Base-by-base conservation (phyloP, 768 basidiomycete genomes). In the Porphyrellus cyaneotinctus region DNA sequence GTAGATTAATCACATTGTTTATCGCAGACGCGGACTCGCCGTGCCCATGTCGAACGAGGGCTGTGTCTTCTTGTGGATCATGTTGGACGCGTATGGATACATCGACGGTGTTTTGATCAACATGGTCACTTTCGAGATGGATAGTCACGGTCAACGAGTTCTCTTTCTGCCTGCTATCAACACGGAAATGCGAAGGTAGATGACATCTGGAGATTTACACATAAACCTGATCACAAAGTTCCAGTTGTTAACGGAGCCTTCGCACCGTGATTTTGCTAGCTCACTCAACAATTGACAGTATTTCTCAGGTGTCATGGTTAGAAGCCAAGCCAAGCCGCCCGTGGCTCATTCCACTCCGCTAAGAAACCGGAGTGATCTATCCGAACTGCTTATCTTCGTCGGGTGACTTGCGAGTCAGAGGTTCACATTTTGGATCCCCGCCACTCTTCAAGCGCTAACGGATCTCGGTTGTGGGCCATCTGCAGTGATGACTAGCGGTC, bases 41-140 rank as follows among this genome's bases (percentile, higher is more conserved):
- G 42, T 56, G 10, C 59, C 59, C 6, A 49, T 36, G 9, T 22
- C 48, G 7, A 28, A 43, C 22, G 62, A 64, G 11, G 64, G 64
- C 4, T 65, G 62, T 37, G n/a, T 66, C 3, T 52, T 20, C 24
- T 54, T 62, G 11, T 65, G 64, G 64, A 20, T 50, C 13, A 35
- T 9, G 43, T 20, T 66, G 42, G 64, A 66, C 31, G n/a, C 1
- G 17, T 65, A 64, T 44, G 64, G 64, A 17, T 66, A 65, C 48
- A 49, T 66, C 12, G 52, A 64, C 6, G 62, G 64, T 6, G 47
- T 57, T 23, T 64, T 62, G 23, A 55, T 56, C 49, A 64, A 61
- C 35, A 42, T 64, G 26, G 45, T 63, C 30, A 24, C 48, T n/a
- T 55, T 37, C 18, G 15, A 37, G 28, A 45, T 0, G 28, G 52